A percentile compares a stretch with the other conserved stretches of the same genome.
Conservation (phyloP, 1,284 basidiomycete species). For the Coniferiporia weirii region DNA sequence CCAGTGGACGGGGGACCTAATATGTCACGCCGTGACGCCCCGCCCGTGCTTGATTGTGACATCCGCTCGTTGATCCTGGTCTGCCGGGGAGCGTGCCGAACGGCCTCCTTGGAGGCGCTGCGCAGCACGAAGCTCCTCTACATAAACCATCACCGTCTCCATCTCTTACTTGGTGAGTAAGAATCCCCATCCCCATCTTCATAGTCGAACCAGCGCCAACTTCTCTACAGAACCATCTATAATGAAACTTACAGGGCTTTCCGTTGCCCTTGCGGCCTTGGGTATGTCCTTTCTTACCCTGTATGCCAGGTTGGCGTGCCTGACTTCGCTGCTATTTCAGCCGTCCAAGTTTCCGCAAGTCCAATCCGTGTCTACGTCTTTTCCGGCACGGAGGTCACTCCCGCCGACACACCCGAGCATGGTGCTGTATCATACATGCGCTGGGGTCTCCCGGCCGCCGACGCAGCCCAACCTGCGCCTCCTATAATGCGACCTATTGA, state of each 20-base stretch:
- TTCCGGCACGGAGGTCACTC: background rate
- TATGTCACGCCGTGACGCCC: too few relatives aligned
- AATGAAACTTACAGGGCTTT: constrained; percentile 13
- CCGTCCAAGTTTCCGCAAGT: constrained; percentile 16
- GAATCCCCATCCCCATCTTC: background rate
- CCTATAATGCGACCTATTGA: background rate
- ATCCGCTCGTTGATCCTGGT: background rate
- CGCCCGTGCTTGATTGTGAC: background rate
- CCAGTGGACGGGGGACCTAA: too few relatives aligned
- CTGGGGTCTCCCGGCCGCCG: constrained; percentile 16
- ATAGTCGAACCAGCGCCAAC: background rate
- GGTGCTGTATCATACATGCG: constrained; percentile 13
- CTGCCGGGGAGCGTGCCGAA: constrained; percentile 6
- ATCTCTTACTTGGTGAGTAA: background rate
- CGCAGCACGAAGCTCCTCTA: background rate
- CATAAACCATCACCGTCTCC: constrained; percentile 6
- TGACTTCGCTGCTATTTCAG: background rate
- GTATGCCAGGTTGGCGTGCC: background rate
- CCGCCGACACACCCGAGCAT: background rate
- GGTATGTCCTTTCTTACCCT: constrained; percentile 8
- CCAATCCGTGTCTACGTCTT: constrained; percentile 15
- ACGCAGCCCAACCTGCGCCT: background rate
- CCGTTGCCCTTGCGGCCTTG: constrained; percentile 11
- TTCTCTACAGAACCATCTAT: background rate
- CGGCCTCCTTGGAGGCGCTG: background rate